A percentile compares a stretch with the other conserved stretches of the same genome.
Evolutionary conservation across 768 basidiomycete genomes (phyloP).

Genomic region (Hortiboletus campestris): DNA sequence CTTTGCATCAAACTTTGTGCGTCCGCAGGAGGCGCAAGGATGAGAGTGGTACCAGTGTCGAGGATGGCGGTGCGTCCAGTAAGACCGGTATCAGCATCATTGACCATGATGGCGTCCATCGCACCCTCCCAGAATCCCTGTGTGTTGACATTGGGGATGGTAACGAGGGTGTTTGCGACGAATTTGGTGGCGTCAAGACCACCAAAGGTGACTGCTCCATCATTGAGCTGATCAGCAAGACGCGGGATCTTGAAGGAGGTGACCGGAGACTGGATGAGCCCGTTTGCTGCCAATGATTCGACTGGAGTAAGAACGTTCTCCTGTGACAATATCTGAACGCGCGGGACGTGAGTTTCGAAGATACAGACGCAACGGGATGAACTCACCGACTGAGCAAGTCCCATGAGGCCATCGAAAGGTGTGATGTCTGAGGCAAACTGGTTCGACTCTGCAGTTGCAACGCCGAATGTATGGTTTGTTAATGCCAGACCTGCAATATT

Average conservation of each 20-base stretch:
- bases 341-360: background rate
- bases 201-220: slow-evolving; percentile 83
- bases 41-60: slow-evolving; percentile 49
- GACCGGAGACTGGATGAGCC: slow-evolving; percentile 61
- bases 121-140: slow-evolving; percentile 81
- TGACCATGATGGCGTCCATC: slow-evolving; percentile 56
- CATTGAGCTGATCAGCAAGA: slow-evolving; percentile 56
- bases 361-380: slow-evolving; percentile 8
- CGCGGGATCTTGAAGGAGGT: slow-evolving; percentile 81
- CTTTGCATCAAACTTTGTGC: slow-evolving; percentile 57
- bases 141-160: slow-evolving; percentile 59
- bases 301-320: slow-evolving; percentile 66
- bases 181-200: slow-evolving; percentile 72
- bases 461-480: slow-evolving; percentile 63
- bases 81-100: slow-evolving; percentile 53
- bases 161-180: slow-evolving; percentile 53
- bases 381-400: slow-evolving; percentile 68
- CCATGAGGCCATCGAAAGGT: slow-evolving; percentile 75
- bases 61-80: slow-evolving; percentile 67
- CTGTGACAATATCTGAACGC: slow-evolving; percentile 54
- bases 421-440: slow-evolving; percentile 54
- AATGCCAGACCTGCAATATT: slow-evolving; percentile 61
- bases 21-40: slow-evolving; percentile 45
- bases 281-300: slow-evolving; percentile 60
- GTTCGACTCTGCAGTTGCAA: slow-evolving; percentile 53